These are phyloP conservation scores for Desmodesmus armatus DNA, from an alignment of 139 green algal genomes.

Conservation along the genomic window DNA sequence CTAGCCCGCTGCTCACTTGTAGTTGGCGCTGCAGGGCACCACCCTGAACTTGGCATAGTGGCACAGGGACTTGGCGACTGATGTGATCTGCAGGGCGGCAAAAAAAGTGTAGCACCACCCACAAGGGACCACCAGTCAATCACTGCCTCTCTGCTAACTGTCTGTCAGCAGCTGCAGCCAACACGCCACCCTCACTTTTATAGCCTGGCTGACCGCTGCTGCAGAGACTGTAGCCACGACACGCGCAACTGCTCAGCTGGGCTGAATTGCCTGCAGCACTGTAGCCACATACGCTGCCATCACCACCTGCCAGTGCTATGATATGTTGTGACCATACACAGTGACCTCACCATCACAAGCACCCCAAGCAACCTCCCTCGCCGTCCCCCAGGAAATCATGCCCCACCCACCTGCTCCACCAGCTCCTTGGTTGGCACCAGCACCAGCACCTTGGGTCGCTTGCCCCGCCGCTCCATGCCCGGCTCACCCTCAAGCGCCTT, in stretches of 20 bases:
- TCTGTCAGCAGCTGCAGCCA: not conserved
- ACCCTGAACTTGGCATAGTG: conserved; percentile 90
- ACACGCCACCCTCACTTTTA: not conserved
- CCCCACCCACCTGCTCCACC: conserved; percentile 86
- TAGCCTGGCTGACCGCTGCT: not conserved
- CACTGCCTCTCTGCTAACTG: not conserved
- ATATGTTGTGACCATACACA: no score
- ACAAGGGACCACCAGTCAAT: not conserved
- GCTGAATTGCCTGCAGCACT: no score
- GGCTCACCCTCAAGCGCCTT: conserved; percentile 72
- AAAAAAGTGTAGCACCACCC: not conserved
- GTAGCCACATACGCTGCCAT: no score
- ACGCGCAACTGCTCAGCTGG: not conserved
- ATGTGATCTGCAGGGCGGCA: conserved; percentile 64
- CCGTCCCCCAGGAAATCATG: no score
- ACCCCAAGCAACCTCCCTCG: no score
- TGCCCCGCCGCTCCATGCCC: conserved; percentile 63
- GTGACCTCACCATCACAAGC: no score
- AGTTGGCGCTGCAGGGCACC: conserved; percentile 26
- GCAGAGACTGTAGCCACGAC: not conserved
- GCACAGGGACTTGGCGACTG: conserved; percentile 86
- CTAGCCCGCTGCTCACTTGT: no score
- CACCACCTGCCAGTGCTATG: no score
- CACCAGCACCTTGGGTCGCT: conserved; percentile 85
- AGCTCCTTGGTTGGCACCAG: conserved; percentile 93